Evolutionary conservation across 164 flowering plant genomes (phyloP).

Genomic region (Warburgia ugandensis): DNA sequence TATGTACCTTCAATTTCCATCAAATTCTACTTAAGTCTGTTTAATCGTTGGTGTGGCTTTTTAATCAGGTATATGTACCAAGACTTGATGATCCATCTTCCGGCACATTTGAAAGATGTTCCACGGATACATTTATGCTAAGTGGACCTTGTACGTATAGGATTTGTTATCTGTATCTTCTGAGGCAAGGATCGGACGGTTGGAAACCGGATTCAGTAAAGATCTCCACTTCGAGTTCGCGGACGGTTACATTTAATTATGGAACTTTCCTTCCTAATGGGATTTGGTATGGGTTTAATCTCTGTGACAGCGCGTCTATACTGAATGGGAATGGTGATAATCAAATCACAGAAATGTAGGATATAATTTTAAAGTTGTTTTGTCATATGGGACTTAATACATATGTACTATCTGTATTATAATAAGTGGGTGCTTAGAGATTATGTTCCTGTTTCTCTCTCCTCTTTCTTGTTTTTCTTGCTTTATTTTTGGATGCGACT

Average conservation of each 20-base stretch:
- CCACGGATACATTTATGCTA: conserved; percentile 59
- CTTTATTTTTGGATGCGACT: too few species aligned
- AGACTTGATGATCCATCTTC: conserved; percentile 65
- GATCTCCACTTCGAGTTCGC: conserved; percentile 23
- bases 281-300: conserved; percentile 59
- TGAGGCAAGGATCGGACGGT: conserved; percentile 57
- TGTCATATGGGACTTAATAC: too few species aligned
- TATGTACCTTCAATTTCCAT: too few species aligned
- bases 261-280: conserved; percentile 38
- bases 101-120: conserved; percentile 61
- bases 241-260: conserved; percentile 32
- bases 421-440: too few species aligned
- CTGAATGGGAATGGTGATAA: background rate
- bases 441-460: too few species aligned
- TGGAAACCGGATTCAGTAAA: conserved; percentile 56
- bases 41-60: too few species aligned
- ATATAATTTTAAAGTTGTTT: too few species aligned
- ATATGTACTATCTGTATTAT: too few species aligned
- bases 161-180: conserved; percentile 53
- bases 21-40: too few species aligned
- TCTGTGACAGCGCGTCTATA: conserved; percentile 18
- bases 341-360: conserved; percentile 2
- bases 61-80: conserved; percentile 55
- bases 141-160: conserved; percentile 55
- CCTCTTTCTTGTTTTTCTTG: too few species aligned